A percentile compares a stretch with the other conserved stretches of the same genome.
Evolutionary conservation across 2,329 filamentous ascomycete species (phyloP).

Genomic region (Madurella mycetomatis): DNA sequence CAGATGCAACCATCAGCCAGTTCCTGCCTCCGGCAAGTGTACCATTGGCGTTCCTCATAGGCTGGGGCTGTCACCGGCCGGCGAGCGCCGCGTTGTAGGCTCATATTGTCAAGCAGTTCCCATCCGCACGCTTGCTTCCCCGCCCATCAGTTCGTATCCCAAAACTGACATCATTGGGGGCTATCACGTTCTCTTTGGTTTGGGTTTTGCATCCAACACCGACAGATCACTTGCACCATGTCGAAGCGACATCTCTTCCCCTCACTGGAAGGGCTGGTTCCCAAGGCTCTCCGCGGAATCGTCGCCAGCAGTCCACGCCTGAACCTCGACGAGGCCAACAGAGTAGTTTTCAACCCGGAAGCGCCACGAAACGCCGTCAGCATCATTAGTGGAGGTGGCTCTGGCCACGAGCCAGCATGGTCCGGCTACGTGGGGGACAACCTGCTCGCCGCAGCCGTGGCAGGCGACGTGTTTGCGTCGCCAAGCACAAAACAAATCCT

Average conservation of each 20-base stretch:
- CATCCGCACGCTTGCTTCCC: too few relatives aligned
- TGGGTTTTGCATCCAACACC: background rate
- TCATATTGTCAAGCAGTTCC: background rate
- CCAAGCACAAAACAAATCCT: conserved; percentile 61
- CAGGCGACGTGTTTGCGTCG: conserved; percentile 60
- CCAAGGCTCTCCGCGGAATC: conserved; percentile 47
- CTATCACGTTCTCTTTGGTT: background rate
- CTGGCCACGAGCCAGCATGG: conserved; percentile 60
- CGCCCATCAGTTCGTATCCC: background rate
- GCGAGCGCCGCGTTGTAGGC: background rate
- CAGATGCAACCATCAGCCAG: conserved; percentile 12
- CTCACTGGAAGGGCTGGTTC: conserved; percentile 50
- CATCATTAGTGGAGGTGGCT: conserved; percentile 52
- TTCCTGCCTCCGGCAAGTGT: conserved; percentile 20
- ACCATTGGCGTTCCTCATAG: conserved; percentile 17
- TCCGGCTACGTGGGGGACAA: conserved; percentile 59
- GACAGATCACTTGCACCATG: conserved; percentile 33
- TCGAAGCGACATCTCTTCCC: conserved; percentile 51
- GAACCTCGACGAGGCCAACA: conserved; percentile 46
- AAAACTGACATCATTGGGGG: background rate
- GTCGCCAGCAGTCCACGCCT: conserved; percentile 51
- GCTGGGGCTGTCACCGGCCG: background rate
- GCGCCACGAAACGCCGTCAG: conserved; percentile 43
- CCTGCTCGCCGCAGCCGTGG: conserved; percentile 57
- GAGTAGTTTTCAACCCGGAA: conserved; percentile 47